These are phyloP conservation scores for Colletotrichum echinochloae DNA, from an alignment of 2,329 filamentous ascomycete species.

Conservation along the genomic window DNA sequence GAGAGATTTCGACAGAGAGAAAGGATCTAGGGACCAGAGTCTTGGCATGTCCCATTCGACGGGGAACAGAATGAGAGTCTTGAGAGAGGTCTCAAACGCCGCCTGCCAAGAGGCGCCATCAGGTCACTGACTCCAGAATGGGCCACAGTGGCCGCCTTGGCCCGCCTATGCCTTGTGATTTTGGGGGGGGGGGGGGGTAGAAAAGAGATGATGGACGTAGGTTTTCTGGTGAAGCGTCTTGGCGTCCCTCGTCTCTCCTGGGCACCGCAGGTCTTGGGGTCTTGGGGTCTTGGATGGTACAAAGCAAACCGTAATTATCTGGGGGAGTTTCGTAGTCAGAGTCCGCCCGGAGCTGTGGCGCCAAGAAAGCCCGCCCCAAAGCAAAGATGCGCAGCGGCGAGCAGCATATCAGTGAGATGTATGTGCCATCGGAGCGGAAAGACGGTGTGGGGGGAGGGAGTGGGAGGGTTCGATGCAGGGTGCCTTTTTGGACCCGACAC, in stretches of 20 bases:
- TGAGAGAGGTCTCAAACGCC: conserved; percentile 20
- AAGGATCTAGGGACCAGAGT: not conserved
- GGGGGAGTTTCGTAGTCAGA: not conserved
- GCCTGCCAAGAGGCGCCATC: conserved; percentile 37
- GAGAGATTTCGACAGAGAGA: not conserved
- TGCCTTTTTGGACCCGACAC: not conserved
- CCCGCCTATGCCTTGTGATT: conserved; percentile 19
- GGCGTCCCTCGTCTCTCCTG: conserved; percentile 11
- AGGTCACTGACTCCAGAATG: conserved; percentile 36
- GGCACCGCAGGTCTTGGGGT: not conserved
- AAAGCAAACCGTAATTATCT: not conserved
- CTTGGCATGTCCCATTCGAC: not conserved
- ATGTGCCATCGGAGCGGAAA: not conserved
- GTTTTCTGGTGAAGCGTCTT: conserved; percentile 20
- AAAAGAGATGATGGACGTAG: not conserved
- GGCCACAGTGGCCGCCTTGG: conserved; percentile 35
- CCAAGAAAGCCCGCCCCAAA: not conserved
- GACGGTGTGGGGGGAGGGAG: too few species aligned
- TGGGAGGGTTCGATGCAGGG: not conserved
- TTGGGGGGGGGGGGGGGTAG: not conserved
- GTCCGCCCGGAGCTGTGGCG: not conserved
- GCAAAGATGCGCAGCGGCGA: conserved; percentile 5
- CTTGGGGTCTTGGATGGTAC: not conserved
- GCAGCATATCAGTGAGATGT: not conserved
- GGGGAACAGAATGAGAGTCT: conserved; percentile 13